Conservation (phyloP, 192 early-diverging fungal species). For the Chytriomyces sp. region DNA sequence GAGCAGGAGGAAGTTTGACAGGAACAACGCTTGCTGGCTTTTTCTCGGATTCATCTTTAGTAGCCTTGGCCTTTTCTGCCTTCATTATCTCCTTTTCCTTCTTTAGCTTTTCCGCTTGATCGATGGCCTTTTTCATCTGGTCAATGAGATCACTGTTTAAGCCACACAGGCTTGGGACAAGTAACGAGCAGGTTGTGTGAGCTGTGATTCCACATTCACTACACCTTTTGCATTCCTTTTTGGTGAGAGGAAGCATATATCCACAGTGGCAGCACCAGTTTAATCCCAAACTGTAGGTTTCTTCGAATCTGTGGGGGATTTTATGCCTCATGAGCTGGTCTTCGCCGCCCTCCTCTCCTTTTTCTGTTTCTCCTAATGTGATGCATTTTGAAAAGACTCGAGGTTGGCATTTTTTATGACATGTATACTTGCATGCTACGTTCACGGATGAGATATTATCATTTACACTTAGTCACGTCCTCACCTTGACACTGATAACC, state of each 20-base stretch:
- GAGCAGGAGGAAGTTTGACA: background rate
- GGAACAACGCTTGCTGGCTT: background rate
- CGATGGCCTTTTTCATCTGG: slow-evolving; percentile 84
- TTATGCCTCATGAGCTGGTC: slow-evolving; percentile 74
- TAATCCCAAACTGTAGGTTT: slow-evolving; percentile 76
- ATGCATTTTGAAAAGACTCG: slow-evolving; percentile 93
- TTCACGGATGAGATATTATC: background rate
- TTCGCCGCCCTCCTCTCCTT: slow-evolving; percentile 43
- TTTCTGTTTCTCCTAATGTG: slow-evolving; percentile 63
- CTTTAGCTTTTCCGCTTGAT: slow-evolving; percentile 54
- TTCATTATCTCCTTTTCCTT: slow-evolving; percentile 57
- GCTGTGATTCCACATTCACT: slow-evolving; percentile 80
- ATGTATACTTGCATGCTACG: slow-evolving; percentile 87
- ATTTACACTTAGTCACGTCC: background rate
- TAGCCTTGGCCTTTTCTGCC: slow-evolving; percentile 53
- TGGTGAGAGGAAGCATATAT: slow-evolving; percentile 88
- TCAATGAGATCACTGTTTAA: slow-evolving; percentile 84
- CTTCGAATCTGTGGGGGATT: slow-evolving; percentile 96
- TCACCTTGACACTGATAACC: slow-evolving; percentile 92
- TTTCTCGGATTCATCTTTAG: slow-evolving; percentile 25
- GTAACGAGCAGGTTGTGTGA: slow-evolving; percentile 80
- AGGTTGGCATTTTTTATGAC: slow-evolving; percentile 84
- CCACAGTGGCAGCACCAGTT: slow-evolving; percentile 99
- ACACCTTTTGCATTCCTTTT: slow-evolving; percentile 58
- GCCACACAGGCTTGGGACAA: slow-evolving; percentile 93